Conservation (phyloP, 306 rosid species). For the Myrica gale region DNA sequence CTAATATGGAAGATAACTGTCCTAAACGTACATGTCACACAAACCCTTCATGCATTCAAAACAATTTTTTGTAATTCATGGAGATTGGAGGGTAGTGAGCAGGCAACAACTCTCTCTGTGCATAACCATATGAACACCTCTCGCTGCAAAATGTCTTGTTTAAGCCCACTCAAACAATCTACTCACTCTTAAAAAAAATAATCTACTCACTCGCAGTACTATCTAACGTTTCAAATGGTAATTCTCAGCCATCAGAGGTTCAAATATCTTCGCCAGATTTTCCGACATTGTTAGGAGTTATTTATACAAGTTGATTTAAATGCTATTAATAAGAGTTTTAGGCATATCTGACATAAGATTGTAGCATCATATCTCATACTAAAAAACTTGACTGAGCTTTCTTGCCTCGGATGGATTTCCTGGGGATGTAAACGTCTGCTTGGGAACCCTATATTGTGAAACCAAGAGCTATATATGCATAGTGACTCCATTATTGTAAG, state of each 20-base stretch:
- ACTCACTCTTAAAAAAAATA: neutral
- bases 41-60: slow-evolving; percentile 19
- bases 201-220: neutral
- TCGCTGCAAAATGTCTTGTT: too few species aligned
- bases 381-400: slow-evolving; percentile 21
- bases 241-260: slow-evolving; percentile 10
- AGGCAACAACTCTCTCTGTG: too few species aligned
- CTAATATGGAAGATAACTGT: slow-evolving; percentile 37
- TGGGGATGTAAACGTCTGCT: slow-evolving; percentile 25
- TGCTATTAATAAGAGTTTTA: neutral
- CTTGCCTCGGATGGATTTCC: slow-evolving; percentile 28
- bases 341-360: neutral
- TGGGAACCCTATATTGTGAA: slow-evolving; percentile 54
- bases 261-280: slow-evolving; percentile 14
- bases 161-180: too few species aligned
- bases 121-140: too few species aligned
- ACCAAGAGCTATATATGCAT: slow-evolving; percentile 48
- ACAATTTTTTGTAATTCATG: too few species aligned
- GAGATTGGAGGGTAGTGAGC: too few species aligned
- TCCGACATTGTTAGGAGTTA: neutral
- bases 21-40: slow-evolving; percentile 37
- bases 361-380: slow-evolving; percentile 12
- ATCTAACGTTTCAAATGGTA: slow-evolving; percentile 1
- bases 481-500: slow-evolving; percentile 62
- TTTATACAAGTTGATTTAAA: neutral